Evolutionary conservation across 768 basidiomycete species (phyloP), one percentile per base, ranked within the genome.

Genomic region (Rhodotorula babjevae): DNA sequence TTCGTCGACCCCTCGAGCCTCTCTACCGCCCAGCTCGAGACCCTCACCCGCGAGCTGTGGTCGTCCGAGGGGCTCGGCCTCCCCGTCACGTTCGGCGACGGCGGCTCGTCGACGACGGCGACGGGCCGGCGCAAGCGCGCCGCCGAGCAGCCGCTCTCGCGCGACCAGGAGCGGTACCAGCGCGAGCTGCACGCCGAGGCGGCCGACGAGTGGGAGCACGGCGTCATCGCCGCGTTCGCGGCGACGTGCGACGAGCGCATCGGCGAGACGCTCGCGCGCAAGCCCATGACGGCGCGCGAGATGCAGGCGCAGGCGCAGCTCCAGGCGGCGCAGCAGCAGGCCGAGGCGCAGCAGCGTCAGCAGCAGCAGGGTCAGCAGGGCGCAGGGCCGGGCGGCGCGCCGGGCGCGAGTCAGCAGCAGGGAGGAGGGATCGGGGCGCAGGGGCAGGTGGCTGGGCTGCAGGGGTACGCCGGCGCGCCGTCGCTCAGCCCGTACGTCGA

Each of bases 191-290:
- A 72, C n/a, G 46, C 60, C 52, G 71, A 63, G 55, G 53, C 57
- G 40, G 53, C 60, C 31, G 71, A 61, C 16, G 74, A 76, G 47
- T 76, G 74, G 74, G 74, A 76, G 42, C 53, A 60, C 25, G 33
- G 16, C 1, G 60, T 76, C 46, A 64, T 76, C 21, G 71, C 71
- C 1, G 71, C 61, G 21, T 76, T 76, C 55, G 72, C 74, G 44
- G 65, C 65, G 27, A 50, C 64, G 46, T 76, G 74, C 65, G 71
- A 63, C 53, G 71, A 68, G 44, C 58, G 62, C 59, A 70, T 76
- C 19, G 71, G 71, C 14, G 47, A 18, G 50, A 53, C 36, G 16
- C 16, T 67, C 16, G 71, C 66, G 29, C 42, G 57, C 62, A 63
- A 46, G 42, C 71, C 71, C 50, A 64, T 72, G 66, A 67, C 66